These are phyloP conservation scores for Lasiodiplodia sp. DNA, from an alignment of 2,329 filamentous ascomycete genomes.

Conservation along the genomic window DNA sequence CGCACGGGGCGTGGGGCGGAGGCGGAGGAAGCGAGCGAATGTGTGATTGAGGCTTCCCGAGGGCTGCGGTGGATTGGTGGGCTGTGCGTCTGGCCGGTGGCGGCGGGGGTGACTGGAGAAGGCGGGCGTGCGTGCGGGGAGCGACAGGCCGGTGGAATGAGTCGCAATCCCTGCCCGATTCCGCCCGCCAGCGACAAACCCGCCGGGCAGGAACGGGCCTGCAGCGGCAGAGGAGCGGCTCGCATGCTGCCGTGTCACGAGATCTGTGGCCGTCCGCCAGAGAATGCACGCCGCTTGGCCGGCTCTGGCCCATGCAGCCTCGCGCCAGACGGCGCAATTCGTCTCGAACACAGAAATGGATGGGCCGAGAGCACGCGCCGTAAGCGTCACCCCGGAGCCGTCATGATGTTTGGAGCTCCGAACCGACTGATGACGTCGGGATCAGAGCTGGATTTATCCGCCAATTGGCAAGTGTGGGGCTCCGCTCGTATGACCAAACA, in stretches of 20 bases:
- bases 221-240: not conserved
- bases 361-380: not conserved
- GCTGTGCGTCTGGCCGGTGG: slow-evolving; percentile 3
- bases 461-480: slow-evolving; percentile 24
- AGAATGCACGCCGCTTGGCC: too few relatives aligned
- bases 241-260: slow-evolving; percentile 14
- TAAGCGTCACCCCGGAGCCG: not conserved
- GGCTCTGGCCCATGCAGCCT: not conserved
- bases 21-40: not conserved
- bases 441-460: slow-evolving; percentile 21
- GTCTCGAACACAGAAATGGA: not conserved
- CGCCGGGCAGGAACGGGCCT: not conserved
- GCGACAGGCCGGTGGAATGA: not conserved
- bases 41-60: slow-evolving; percentile 9
- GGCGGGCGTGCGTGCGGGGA: slow-evolving; percentile 14
- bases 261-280: not conserved
- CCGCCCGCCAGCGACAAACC: not conserved
- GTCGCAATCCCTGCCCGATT: not conserved
- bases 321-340: not conserved
- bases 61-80: slow-evolving; percentile 26
- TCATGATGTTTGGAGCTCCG: not conserved
- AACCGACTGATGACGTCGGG: slow-evolving; percentile 12
- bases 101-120: slow-evolving; percentile 10
- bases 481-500: slow-evolving; percentile 16
- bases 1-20: not conserved